A percentile compares a stretch with the other conserved stretches of the same genome.
phyloP scores from a whole-genome alignment of 495 filamentous ascomycete species.

The Diplogelasinospora grovesii region DNA sequence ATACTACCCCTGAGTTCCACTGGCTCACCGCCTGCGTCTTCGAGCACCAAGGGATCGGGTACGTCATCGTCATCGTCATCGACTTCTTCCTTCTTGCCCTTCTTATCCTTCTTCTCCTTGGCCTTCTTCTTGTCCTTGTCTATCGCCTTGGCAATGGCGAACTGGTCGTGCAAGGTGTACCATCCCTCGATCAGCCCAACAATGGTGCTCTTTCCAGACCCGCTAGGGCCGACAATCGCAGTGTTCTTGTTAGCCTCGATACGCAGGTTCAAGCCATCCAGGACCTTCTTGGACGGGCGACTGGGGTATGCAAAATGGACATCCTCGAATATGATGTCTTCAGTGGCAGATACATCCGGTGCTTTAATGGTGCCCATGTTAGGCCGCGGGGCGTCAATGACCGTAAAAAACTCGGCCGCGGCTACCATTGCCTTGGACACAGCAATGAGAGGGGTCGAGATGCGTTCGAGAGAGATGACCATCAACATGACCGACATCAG shows the following conservation, averaged over 20 bases:
- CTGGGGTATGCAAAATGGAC: slow-evolving; percentile 66
- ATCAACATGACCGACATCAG: slow-evolving; percentile 53
- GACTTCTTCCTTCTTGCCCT: slow-evolving; percentile 16
- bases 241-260: slow-evolving; percentile 75
- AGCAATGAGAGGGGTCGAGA: slow-evolving; percentile 46
- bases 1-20: slow-evolving; percentile 44
- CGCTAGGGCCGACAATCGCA: slow-evolving; percentile 81
- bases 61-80: slow-evolving; percentile 28
- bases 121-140: slow-evolving; percentile 38
- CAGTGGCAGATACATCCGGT: slow-evolving; percentile 38
- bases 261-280: slow-evolving; percentile 47
- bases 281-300: slow-evolving; percentile 54
- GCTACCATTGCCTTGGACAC: slow-evolving; percentile 48
- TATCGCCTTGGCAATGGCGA: slow-evolving; percentile 41
- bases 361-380: slow-evolving; percentile 34
- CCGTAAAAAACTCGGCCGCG: slow-evolving; percentile 49
- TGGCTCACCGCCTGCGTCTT: slow-evolving; percentile 32
- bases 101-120: slow-evolving; percentile 32
- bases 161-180: slow-evolving; percentile 63
- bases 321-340: slow-evolving; percentile 53
- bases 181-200: slow-evolving; percentile 88
- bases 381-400: slow-evolving; percentile 50
- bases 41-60: slow-evolving; percentile 11
- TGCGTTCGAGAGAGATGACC: slow-evolving; percentile 43
- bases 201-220: slow-evolving; percentile 85